Percentiles rank a stretch among this genome's conserved stretches.
Conservation (phyloP, 306 rosid genomes). For the Heteromeles arbutifolia region DNA sequence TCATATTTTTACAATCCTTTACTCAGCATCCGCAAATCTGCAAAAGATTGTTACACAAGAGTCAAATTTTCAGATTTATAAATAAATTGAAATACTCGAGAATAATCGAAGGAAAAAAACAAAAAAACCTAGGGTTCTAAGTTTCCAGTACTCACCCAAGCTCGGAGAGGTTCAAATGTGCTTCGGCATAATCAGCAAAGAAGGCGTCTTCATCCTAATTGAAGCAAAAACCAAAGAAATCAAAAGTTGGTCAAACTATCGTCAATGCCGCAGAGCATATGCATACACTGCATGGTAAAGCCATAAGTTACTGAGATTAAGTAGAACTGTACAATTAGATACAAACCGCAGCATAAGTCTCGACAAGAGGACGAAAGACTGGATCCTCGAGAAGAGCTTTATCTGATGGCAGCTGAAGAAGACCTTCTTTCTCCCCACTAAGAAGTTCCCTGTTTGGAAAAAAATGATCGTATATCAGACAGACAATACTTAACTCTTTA, state of each 20-base stretch:
- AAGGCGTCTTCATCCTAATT: conserved; percentile 43
- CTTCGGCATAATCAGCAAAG: conserved; percentile 43
- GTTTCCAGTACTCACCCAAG: conserved; percentile 38
- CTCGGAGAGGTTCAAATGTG: conserved; percentile 48
- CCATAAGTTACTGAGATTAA: background rate
- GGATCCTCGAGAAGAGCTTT: conserved; percentile 54
- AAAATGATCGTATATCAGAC: background rate
- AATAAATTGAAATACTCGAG: background rate
- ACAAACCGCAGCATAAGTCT: conserved; percentile 47
- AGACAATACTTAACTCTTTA: background rate
- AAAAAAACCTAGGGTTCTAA: background rate
- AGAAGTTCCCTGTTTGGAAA: conserved; percentile 28
- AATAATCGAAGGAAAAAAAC: background rate
- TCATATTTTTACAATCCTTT: background rate
- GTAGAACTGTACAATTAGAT: background rate
- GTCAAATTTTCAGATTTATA: no score
- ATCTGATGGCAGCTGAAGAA: conserved; percentile 48
- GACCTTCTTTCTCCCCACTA: conserved; percentile 34
- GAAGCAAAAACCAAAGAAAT: background rate
- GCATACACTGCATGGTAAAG: background rate
- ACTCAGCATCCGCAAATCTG: conserved; percentile 27
- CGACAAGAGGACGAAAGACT: conserved; percentile 51
- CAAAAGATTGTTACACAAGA: background rate
- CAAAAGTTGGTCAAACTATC: background rate
- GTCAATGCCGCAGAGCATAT: background rate